Evolutionary conservation across 306 rosid genomes (phyloP), one percentile per base, ranked within the genome.

Genomic region (Myrica gale): DNA sequence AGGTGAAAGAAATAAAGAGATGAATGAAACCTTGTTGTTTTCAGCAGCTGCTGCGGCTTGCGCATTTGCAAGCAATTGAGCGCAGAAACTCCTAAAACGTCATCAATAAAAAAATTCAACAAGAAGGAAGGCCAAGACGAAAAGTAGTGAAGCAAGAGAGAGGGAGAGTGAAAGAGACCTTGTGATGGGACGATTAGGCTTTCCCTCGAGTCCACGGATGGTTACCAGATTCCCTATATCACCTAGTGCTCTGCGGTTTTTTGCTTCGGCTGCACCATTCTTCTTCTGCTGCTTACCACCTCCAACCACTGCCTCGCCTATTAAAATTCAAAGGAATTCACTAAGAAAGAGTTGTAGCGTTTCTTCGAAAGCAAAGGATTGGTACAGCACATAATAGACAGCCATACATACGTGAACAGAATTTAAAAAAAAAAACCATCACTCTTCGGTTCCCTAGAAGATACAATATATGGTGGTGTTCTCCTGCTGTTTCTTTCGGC

Each of bases 111-210:
- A 45, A 82, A 85, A 48, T 23, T 76, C 37, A 76, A 45, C 32
- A 74, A 78, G 5, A 20, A 65, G 20, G 55, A 76, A 4, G 21
- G 44, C 42, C 48, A 44, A 16, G 21, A 42, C 37, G 20, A 20
- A 8, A 42, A 4, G 12, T 12, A 7, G 32, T 6, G 43, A 0
- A 58, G 1, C 70, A 21, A 21, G 16, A 19, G 3, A 45, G 5
- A 68, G 7, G 37, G 16, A 54, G 58, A 57, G 52, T 13, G 37
- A 32, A 17, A 82, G 26, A 60, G 23, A 90, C 96, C 96, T 91
- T 19, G 98, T 93, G 45, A 93, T 87, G 9, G 98, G 98, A 7
- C 98, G 98, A 87, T 89, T 82, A 0, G 89, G 89, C 74, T 93
- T 93, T 56, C 72, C 82, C 5, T 91, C 97, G 47, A 77, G 39